Evolutionary conservation across 257 asterid genomes (phyloP).

Genomic region (Solanum stenotomum): DNA sequence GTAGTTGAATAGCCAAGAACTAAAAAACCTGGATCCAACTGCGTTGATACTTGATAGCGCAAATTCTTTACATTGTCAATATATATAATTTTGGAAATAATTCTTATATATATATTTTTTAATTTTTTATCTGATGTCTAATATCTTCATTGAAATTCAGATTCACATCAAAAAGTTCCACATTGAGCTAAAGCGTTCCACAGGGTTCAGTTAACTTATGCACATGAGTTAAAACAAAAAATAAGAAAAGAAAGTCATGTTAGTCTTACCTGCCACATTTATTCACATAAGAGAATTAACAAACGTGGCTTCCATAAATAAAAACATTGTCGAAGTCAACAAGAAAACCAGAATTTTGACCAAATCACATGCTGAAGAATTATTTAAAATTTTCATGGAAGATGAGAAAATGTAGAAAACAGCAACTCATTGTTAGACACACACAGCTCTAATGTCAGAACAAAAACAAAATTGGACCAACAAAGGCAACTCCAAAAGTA

Average conservation of each 20-base stretch:
- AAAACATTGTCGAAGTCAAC: background rate
- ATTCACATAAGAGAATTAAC: background rate
- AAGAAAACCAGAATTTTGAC: background rate
- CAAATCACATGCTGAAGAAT: background rate
- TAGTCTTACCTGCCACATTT: background rate
- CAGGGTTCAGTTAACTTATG: background rate
- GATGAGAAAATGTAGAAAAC: background rate
- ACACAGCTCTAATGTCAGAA: background rate
- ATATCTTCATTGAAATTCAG: too few species aligned
- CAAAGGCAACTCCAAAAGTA: background rate
- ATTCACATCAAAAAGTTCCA: too few species aligned
- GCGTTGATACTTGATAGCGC: background rate
- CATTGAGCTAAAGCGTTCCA: background rate
- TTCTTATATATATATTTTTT: too few species aligned
- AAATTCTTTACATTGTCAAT: background rate
- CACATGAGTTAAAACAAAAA: background rate
- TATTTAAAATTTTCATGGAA: background rate
- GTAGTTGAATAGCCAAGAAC: background rate
- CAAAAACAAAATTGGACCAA: background rate
- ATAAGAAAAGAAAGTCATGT: background rate
- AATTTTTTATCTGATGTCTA: too few species aligned
- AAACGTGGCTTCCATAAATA: background rate
- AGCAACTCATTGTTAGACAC: background rate
- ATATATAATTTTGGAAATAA: too few species aligned
- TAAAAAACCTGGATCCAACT: background rate